A percentile compares a stretch with the other conserved stretches of the same genome.
Evolutionary conservation across 2,329 filamentous ascomycete genomes (phyloP).

Genomic region (Exophiala sideris): DNA sequence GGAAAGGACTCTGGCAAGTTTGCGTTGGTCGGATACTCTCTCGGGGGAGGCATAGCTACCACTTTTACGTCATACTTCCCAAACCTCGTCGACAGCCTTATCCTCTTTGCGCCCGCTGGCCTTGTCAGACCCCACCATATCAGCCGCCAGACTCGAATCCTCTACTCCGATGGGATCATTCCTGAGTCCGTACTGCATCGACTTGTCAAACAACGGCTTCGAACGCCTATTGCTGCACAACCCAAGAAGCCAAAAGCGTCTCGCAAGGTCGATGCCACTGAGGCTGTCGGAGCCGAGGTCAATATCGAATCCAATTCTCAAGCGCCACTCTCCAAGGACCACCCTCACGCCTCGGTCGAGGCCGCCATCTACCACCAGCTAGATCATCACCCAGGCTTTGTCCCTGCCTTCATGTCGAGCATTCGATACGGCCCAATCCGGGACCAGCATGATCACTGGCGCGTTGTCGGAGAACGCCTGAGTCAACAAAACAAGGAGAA

Average conservation of each 20-base stretch:
- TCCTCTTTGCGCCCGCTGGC: conserved; percentile 76
- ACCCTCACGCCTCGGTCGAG: conserved; percentile 56
- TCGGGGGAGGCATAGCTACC: conserved; percentile 71
- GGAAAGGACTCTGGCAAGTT: conserved; percentile 53
- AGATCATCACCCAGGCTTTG: conserved; percentile 62
- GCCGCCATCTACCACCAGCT: conserved; percentile 69
- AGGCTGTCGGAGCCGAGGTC: conserved; percentile 42
- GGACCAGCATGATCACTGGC: conserved; percentile 62
- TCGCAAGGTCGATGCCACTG: conserved; percentile 37
- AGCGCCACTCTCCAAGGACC: conserved; percentile 51
- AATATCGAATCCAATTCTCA: conserved; percentile 35
- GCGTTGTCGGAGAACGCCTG: conserved; percentile 51
- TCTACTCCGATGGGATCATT: conserved; percentile 60
- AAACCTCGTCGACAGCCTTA: conserved; percentile 62
- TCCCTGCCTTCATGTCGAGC: conserved; percentile 66
- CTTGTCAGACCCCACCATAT: conserved; percentile 66
- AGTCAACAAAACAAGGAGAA: conserved; percentile 38
- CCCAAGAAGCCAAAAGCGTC: conserved; percentile 29
- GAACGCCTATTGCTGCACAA: conserved; percentile 39
- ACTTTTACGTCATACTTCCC: conserved; percentile 69
- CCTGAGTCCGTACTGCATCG: conserved; percentile 56
- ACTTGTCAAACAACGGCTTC: conserved; percentile 52
- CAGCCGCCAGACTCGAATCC: conserved; percentile 57
- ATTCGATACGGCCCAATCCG: conserved; percentile 69
- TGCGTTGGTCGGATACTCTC: conserved; percentile 72